Conservation (phyloP, 1,284 basidiomycete species). For the Golubevia pallescens region DNA sequence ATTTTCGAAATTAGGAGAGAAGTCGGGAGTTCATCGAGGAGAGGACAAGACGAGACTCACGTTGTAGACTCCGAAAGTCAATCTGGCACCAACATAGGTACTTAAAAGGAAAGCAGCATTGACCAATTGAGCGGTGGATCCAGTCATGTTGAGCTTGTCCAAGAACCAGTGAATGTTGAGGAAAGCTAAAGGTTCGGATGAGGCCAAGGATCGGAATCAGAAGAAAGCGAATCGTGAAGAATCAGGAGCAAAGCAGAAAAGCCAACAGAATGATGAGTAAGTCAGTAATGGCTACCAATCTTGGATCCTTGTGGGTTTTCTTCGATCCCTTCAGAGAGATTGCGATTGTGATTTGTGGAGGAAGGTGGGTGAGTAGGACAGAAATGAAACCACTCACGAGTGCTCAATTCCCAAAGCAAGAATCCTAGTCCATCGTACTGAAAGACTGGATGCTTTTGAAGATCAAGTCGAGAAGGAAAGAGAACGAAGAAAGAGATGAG, state of each 20-base stretch:
- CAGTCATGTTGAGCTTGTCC: conserved; percentile 65
- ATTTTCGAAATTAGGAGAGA: conserved; percentile 4
- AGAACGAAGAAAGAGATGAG: no score
- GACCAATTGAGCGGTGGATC: conserved; percentile 57
- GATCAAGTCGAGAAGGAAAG: no score
- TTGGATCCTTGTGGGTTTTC: no score
- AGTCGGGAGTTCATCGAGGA: conserved; percentile 9
- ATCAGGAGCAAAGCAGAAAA: no score
- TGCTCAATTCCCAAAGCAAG: conserved; percentile 52
- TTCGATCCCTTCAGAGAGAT: no score
- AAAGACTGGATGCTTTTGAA: conserved; percentile 50
- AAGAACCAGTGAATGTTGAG: conserved; percentile 66
- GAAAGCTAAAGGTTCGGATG: no score
- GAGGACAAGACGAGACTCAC: conserved; percentile 28
- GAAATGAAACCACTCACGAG: conserved; percentile 19
- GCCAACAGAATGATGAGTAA: no score
- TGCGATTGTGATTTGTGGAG: no score
- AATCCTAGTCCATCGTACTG: conserved; percentile 60
- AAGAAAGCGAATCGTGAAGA: no score
- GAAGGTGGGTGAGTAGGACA: no score
- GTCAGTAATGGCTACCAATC: no score
- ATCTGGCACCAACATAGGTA: conserved; percentile 58
- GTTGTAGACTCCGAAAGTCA: conserved; percentile 63
- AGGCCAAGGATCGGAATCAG: no score
- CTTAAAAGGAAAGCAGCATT: conserved; percentile 60